phyloP scores from a whole-genome alignment of 148 eudicot species.

The Chenopodium berlandieri region DNA sequence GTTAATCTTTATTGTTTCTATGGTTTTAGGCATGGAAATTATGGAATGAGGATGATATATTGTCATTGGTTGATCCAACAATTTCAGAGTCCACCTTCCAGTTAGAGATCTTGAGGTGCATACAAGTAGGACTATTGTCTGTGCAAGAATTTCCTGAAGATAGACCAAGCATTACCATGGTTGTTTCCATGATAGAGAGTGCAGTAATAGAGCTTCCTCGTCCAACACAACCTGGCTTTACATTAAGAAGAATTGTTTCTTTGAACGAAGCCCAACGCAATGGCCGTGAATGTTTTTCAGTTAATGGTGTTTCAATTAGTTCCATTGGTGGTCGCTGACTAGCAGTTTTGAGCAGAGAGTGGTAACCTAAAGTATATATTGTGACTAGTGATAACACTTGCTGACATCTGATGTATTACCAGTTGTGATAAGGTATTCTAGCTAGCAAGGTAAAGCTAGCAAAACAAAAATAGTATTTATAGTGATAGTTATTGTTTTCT shows the following conservation, averaged over 20 bases:
- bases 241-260: neutral
- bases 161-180: slow-evolving; percentile 13
- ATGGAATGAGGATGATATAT: slow-evolving; percentile 26
- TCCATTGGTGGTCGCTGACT: neutral
- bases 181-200: slow-evolving; percentile 1
- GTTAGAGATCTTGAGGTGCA: slow-evolving; percentile 29
- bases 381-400: no score
- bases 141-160: slow-evolving; percentile 30
- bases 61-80: slow-evolving; percentile 17
- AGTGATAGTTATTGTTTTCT: no score
- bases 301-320: slow-evolving; percentile 1
- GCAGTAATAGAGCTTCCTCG: no score
- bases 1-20: no score
- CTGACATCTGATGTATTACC: no score
- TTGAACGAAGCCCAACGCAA: no score
- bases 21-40: neutral
- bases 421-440: no score
- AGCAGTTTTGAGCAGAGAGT: neutral
- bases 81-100: no score
- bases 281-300: neutral
- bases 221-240: slow-evolving; percentile 18
- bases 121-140: slow-evolving; percentile 36
- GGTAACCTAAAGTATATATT: no score
- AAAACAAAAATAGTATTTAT: no score
- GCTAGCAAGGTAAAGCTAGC: no score